A percentile compares a stretch with the other conserved stretches of the same genome.
Conservation (phyloP, 202 grass and related monocot species). For the Musa balbisiana region DNA sequence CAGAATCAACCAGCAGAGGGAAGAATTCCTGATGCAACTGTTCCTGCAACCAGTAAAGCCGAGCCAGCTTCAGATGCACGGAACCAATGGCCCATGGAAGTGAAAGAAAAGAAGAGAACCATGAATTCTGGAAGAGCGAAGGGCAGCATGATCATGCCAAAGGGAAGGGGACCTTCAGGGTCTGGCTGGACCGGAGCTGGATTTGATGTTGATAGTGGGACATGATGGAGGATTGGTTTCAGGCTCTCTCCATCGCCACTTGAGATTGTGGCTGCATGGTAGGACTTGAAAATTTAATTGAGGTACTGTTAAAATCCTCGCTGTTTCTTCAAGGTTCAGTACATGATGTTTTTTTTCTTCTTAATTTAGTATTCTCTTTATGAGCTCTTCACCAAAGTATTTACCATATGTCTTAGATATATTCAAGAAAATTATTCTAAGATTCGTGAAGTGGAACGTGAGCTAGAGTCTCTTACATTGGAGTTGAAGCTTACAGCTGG, state of each 20-base stretch:
- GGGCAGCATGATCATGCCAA: slow-evolving; percentile 57
- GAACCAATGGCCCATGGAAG: slow-evolving; percentile 25
- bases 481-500: slow-evolving; percentile 92
- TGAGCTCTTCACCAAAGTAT: not conserved
- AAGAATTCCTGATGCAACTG: slow-evolving; percentile 25
- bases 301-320: not conserved
- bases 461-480: slow-evolving; percentile 73
- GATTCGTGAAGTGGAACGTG: slow-evolving; percentile 87
- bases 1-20: slow-evolving; percentile 6
- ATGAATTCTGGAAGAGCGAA: slow-evolving; percentile 42
- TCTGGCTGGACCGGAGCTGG: slow-evolving; percentile 89
- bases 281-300: not conserved
- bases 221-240: slow-evolving; percentile 23
- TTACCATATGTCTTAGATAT: slow-evolving; percentile 46
- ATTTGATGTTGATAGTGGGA: slow-evolving; percentile 51
- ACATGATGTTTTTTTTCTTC: not conserved
- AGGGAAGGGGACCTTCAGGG: slow-evolving; percentile 48
- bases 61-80: slow-evolving; percentile 5
- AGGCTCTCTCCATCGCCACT: not conserved
- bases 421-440: slow-evolving; percentile 97
- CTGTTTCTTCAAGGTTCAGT: not conserved
- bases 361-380: not conserved
- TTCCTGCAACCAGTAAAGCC: not conserved
- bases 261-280: not conserved
- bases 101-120: slow-evolving; percentile 56